Conservation (phyloP, 495 filamentous ascomycete genomes). For the Glonium stellatum region DNA sequence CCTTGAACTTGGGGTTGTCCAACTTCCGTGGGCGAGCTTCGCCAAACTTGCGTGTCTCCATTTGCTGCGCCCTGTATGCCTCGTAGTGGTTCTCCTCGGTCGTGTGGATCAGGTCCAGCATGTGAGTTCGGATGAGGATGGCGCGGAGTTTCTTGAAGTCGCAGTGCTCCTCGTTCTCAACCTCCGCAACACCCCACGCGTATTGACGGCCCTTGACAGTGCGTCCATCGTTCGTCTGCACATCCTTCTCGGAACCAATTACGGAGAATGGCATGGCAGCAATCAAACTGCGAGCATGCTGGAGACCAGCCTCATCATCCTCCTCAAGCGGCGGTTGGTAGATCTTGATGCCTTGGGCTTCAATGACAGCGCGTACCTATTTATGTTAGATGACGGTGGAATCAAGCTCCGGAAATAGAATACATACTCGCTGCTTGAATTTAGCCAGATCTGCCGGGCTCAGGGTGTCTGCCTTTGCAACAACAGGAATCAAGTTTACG, state of each 20-base stretch:
- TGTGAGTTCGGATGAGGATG: slow-evolving; percentile 98
- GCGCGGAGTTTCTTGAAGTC: slow-evolving; percentile 99
- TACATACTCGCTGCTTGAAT: slow-evolving; percentile 83
- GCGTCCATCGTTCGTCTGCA: slow-evolving; percentile 89
- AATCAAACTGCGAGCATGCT: slow-evolving; percentile 89
- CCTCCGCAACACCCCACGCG: slow-evolving; percentile 97
- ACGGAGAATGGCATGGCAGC: slow-evolving; percentile 97
- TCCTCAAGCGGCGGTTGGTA: slow-evolving; percentile 96
- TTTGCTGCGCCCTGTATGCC: slow-evolving; percentile 96
- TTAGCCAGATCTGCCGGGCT: slow-evolving; percentile 82
- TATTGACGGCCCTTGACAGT: slow-evolving; percentile 99
- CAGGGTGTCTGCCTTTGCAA: slow-evolving; percentile 96
- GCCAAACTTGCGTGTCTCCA: slow-evolving; percentile 99
- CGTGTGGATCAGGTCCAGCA: slow-evolving; percentile 98
- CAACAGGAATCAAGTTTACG: slow-evolving; percentile 95
- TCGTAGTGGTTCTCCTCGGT: slow-evolving; percentile 99
- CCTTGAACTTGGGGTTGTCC: slow-evolving; percentile 99
- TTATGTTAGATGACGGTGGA: slow-evolving; percentile 16
- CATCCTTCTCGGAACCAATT: slow-evolving; percentile 98
- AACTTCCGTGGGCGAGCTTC: slow-evolving; percentile 94
- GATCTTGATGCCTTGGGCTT: slow-evolving; percentile 98
- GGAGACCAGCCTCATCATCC: slow-evolving; percentile 90
- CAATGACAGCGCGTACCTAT: slow-evolving; percentile 88
- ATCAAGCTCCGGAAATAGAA: not conserved
- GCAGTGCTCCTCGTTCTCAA: slow-evolving; percentile 99